Percentiles rank a stretch among this genome's conserved stretches.
phyloP scores from a whole-genome alignment of 305 asterid genomes.

The Andrographis paniculata region DNA sequence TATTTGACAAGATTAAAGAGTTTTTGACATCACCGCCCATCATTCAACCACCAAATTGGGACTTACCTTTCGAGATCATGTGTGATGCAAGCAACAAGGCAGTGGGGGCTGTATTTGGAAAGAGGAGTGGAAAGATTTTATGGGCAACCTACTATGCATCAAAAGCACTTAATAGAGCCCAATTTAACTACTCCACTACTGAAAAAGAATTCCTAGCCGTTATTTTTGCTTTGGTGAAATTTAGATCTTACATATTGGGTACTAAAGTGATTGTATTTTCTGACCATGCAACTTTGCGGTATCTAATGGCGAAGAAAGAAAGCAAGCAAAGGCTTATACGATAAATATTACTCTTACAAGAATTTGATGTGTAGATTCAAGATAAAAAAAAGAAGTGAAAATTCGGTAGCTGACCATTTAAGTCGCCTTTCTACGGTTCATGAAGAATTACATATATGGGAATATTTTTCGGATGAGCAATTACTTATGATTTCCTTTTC shows the following conservation, averaged over 20 bases:
- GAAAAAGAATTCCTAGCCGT: constrained; percentile 6
- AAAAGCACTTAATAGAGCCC: constrained; percentile 1
- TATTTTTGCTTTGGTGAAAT: constrained; percentile 10
- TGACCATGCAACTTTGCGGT: constrained; percentile 11
- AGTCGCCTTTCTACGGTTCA: background rate
- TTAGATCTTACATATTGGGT: constrained; percentile 4
- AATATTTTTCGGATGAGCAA: constrained; percentile 1
- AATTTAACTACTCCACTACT: constrained; percentile 6
- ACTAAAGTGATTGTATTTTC: constrained; percentile 7
- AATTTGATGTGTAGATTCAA: background rate
- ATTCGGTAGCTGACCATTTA: constrained; percentile 1
- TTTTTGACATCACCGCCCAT: background rate
- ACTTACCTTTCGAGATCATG: background rate
- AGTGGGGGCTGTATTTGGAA: constrained; percentile 12
- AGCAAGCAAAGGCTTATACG: background rate
- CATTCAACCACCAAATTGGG: constrained; percentile 5
- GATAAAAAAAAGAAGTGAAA: background rate
- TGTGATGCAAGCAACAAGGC: constrained; percentile 9
- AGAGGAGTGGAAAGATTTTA: background rate
- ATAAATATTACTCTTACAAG: background rate
- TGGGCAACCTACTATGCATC: constrained; percentile 8
- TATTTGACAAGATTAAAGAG: constrained; percentile 11
- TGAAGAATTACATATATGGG: background rate
- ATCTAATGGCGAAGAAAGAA: constrained; percentile 7
- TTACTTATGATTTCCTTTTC: background rate